These are phyloP conservation scores for Malbranchea zuffiana DNA, from an alignment of 2,329 filamentous ascomycete genomes.

Conservation along the genomic window DNA sequence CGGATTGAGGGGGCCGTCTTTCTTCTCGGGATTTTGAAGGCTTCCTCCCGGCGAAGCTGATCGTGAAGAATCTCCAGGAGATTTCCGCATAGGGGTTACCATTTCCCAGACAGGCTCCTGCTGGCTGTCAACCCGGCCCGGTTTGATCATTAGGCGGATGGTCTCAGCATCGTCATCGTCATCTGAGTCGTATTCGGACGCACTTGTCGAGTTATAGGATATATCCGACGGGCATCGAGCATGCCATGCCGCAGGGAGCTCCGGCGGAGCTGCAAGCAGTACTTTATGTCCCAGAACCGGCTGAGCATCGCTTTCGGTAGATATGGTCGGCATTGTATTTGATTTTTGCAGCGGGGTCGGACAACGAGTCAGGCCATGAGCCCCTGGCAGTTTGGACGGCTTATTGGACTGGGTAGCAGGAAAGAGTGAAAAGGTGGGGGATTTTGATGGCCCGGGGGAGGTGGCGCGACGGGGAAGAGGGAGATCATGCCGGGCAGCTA, in stretches of 20 bases:
- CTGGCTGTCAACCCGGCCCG: constrained; percentile 7
- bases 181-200: constrained; percentile 4
- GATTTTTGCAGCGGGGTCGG: constrained; percentile 20
- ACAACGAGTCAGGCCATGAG: constrained; percentile 19
- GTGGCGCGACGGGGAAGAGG: constrained; percentile 27
- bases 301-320: no score
- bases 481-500: constrained; percentile 12
- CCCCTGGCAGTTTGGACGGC: constrained; percentile 20
- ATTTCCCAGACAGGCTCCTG: constrained; percentile 15
- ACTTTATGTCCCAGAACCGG: no score
- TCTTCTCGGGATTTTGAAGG: no score
- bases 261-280: no score
- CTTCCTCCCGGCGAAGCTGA: no score
- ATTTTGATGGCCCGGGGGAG: constrained; percentile 27
- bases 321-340: constrained; percentile 14
- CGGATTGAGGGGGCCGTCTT: no score
- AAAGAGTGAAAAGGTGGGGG: constrained; percentile 31
- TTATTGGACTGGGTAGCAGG: constrained; percentile 26
- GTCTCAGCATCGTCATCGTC: constrained; percentile 10
- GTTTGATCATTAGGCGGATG: constrained; percentile 8
- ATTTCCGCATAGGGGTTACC: constrained; percentile 10
- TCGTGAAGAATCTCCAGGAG: neutral
- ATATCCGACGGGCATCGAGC: no score
- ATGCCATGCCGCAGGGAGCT: no score
- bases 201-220: constrained; percentile 8